Evolutionary conservation across 2,329 filamentous ascomycete genomes (phyloP).

Genomic region (Epichloe sp.): DNA sequence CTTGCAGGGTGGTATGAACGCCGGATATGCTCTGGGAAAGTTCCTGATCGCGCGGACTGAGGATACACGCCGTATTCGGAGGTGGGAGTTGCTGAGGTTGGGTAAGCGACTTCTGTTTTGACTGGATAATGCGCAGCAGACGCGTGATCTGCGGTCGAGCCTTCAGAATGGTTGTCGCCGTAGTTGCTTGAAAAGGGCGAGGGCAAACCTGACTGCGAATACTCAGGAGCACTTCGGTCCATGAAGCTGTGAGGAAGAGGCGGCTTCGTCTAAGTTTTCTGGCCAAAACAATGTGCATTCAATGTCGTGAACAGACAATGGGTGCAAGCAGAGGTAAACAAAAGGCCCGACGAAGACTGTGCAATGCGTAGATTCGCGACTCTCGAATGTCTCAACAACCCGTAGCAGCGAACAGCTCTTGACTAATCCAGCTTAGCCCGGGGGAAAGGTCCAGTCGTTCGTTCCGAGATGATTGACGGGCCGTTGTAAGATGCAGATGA

Average conservation of each 20-base stretch:
- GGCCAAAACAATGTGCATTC: constrained; percentile 4
- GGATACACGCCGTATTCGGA: constrained; percentile 80
- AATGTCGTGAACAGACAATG: constrained; percentile 6
- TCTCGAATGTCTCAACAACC: neutral
- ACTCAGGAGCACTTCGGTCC: constrained; percentile 57
- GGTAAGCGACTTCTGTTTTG: constrained; percentile 70
- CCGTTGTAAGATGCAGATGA: neutral
- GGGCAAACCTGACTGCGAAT: constrained; percentile 80
- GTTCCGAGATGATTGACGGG: neutral
- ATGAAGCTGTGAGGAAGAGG: constrained; percentile 26
- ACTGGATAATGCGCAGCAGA: constrained; percentile 84
- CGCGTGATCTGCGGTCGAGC: constrained; percentile 74
- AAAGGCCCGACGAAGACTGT: neutral
- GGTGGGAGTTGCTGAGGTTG: constrained; percentile 68
- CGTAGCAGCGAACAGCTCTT: neutral
- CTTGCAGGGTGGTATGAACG: constrained; percentile 70
- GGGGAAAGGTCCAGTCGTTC: neutral
- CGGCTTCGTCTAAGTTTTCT: neutral
- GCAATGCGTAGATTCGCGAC: neutral
- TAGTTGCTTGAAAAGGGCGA: constrained; percentile 55
- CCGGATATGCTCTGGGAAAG: constrained; percentile 79
- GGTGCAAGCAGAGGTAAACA: neutral
- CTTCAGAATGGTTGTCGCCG: constrained; percentile 70
- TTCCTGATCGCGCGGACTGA: constrained; percentile 61
- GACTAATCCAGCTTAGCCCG: neutral